Conservation (phyloP, 106 monocot species). For the Xerophyta viscosa region DNA sequence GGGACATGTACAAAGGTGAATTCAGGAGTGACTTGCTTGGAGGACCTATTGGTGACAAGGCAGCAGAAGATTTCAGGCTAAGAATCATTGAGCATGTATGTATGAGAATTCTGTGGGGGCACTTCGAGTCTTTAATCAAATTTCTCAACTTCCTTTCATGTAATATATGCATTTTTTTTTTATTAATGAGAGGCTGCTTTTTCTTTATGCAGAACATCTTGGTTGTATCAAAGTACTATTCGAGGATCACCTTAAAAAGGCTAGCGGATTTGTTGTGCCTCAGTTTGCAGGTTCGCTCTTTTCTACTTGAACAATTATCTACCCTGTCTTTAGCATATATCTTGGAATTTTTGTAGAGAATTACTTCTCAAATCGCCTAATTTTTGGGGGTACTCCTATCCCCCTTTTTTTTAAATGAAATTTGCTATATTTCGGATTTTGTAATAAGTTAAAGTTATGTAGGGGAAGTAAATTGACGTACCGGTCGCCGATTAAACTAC, state of each 20-base stretch:
- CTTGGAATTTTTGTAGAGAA: background rate
- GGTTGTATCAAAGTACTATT: constrained; percentile 97
- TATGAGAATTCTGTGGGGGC: background rate
- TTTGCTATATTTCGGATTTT: too few species aligned
- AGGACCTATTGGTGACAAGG: constrained; percentile 69
- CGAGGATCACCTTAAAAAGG: constrained; percentile 91
- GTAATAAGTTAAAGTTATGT: too few species aligned
- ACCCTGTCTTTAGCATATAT: background rate
- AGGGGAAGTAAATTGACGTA: too few species aligned
- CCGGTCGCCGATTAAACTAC: too few species aligned
- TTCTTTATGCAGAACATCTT: constrained; percentile 74
- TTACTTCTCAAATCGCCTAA: too few species aligned
- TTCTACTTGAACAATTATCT: background rate
- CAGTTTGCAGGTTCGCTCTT: constrained; percentile 63
- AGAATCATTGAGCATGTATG: constrained; percentile 96
- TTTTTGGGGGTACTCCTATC: too few species aligned
- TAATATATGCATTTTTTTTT: constrained; percentile 2
- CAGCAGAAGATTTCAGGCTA: constrained; percentile 70
- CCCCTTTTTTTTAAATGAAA: too few species aligned
- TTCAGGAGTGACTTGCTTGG: constrained; percentile 86
- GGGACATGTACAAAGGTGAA: constrained; percentile 79
- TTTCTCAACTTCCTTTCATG: background rate
- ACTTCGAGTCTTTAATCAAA: background rate
- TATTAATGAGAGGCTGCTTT: constrained; percentile 1
- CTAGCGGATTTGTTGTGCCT: constrained; percentile 85